A percentile compares a stretch with the other conserved stretches of the same genome.
phyloP scores from a whole-genome alignment of 352 stramenopile genomes.

The Pythium utonaiense region DNA sequence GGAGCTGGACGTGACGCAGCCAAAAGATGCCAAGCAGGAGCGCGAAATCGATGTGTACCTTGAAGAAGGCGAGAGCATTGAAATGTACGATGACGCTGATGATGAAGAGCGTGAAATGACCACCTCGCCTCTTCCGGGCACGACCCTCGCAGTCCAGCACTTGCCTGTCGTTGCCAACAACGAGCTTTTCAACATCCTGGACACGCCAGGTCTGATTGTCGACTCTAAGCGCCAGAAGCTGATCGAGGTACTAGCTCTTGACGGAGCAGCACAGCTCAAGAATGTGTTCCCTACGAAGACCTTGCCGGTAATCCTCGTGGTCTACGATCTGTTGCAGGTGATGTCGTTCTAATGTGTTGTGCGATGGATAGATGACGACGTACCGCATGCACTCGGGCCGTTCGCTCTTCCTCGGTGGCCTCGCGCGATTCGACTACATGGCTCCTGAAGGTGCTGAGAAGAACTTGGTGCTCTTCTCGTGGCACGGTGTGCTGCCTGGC shows the following conservation, averaged over 20 bases:
- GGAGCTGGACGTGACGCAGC: conserved; percentile 23
- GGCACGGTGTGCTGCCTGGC: conserved; percentile 81
- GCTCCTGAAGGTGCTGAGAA: conserved; percentile 33
- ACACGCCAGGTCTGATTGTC: conserved; percentile 77
- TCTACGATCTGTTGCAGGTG: not conserved
- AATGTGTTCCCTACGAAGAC: conserved; percentile 79
- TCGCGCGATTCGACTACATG: conserved; percentile 79
- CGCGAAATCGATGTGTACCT: conserved; percentile 38
- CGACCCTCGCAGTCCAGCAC: conserved; percentile 84
- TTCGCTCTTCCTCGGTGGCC: conserved; percentile 73
- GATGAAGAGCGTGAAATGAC: conserved; percentile 76
- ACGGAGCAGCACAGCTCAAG: conserved; percentile 58
- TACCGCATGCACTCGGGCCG: conserved; percentile 64
- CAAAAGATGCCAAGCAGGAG: conserved; percentile 18
- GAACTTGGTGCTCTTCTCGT: conserved; percentile 71
- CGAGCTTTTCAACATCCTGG: conserved; percentile 78
- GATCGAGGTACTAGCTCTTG: conserved; percentile 69
- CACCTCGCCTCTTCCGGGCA: conserved; percentile 88
- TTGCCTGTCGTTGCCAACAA: conserved; percentile 77
- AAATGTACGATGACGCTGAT: conserved; percentile 68
- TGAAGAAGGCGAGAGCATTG: conserved; percentile 47
- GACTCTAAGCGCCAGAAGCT: conserved; percentile 76
- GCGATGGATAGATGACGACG: conserved; percentile 43
- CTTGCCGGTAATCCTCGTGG: conserved; percentile 40
- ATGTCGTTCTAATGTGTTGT: not conserved